phyloP scores from a whole-genome alignment of 2,329 filamentous ascomycete species.

The Dactylellina leptospora region DNA sequence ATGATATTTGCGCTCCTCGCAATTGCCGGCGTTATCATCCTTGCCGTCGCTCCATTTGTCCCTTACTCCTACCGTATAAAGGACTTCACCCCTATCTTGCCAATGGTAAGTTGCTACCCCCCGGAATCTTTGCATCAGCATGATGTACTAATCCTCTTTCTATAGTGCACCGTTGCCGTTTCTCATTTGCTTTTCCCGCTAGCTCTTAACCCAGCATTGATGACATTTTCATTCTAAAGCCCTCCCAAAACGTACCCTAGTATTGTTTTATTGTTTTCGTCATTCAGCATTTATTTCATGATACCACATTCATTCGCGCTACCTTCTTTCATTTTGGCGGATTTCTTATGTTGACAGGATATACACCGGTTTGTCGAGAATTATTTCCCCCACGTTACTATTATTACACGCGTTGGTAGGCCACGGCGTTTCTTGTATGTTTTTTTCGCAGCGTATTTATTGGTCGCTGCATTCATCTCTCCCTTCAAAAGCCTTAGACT shows the following conservation, averaged over 20 bases:
- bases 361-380: slow-evolving; percentile 29
- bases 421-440: slow-evolving; percentile 37
- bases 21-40: slow-evolving; percentile 71
- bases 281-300: slow-evolving; percentile 30
- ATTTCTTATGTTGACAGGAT: slow-evolving; percentile 38
- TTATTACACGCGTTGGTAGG: slow-evolving; percentile 40
- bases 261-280: slow-evolving; percentile 2
- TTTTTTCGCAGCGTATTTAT: slow-evolving; percentile 37
- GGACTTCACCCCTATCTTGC: slow-evolving; percentile 78
- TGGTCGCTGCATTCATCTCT: slow-evolving; percentile 4
- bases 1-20: slow-evolving; percentile 70
- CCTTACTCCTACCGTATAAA: slow-evolving; percentile 73
- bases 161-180: slow-evolving; percentile 67
- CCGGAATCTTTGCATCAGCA: not conserved
- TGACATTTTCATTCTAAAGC: slow-evolving; percentile 65
- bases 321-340: slow-evolving; percentile 2
- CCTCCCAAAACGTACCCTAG: not conserved
- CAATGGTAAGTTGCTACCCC: slow-evolving; percentile 66
- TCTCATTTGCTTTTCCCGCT: slow-evolving; percentile 77
- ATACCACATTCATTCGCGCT: slow-evolving; percentile 43
- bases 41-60: slow-evolving; percentile 72
- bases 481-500: slow-evolving; percentile 7
- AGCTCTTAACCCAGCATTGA: slow-evolving; percentile 69
- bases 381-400: slow-evolving; percentile 4
- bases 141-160: not conserved